Conservation (phyloP, 345 rosid genomes). For the Hevea brasiliensis region DNA sequence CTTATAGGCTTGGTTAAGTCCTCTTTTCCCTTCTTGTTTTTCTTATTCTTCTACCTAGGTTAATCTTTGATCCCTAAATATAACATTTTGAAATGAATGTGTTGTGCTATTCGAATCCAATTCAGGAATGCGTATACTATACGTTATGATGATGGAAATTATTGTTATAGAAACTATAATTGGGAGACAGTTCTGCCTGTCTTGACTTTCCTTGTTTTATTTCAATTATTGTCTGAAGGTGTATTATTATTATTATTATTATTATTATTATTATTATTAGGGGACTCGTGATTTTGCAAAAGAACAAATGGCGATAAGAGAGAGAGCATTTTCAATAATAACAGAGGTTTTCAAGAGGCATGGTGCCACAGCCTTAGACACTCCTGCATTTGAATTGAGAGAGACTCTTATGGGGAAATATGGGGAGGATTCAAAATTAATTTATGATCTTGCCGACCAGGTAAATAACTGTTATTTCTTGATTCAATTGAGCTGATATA, state of each 20-base stretch:
- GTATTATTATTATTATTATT: not conserved
- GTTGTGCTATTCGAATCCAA: not conserved
- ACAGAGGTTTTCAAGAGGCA: constrained; percentile 81
- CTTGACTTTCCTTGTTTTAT: not conserved
- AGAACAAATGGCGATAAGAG: constrained; percentile 81
- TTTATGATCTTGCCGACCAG: constrained; percentile 96
- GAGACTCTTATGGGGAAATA: constrained; percentile 93
- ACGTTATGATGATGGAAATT: not conserved
- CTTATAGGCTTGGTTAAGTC: too few relatives aligned
- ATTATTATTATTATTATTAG: constrained; percentile 33
- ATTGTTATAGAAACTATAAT: not conserved
- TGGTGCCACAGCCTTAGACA: constrained; percentile 88
- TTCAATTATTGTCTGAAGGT: not conserved
- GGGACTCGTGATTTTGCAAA: constrained; percentile 91
- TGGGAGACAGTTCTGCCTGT: not conserved
- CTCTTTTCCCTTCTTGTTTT: too few relatives aligned
- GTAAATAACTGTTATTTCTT: constrained; percentile 38
- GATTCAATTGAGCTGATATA: not conserved
- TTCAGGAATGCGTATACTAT: not conserved
- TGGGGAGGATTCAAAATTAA: constrained; percentile 93
- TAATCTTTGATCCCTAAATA: too few relatives aligned
- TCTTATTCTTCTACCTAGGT: too few relatives aligned
- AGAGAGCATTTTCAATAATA: constrained; percentile 75
- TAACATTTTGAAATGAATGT: not conserved
- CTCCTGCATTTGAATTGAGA: constrained; percentile 93